phyloP scores from a whole-genome alignment of 768 basidiomycete species.

The Hydnomerulius pinastri region DNA sequence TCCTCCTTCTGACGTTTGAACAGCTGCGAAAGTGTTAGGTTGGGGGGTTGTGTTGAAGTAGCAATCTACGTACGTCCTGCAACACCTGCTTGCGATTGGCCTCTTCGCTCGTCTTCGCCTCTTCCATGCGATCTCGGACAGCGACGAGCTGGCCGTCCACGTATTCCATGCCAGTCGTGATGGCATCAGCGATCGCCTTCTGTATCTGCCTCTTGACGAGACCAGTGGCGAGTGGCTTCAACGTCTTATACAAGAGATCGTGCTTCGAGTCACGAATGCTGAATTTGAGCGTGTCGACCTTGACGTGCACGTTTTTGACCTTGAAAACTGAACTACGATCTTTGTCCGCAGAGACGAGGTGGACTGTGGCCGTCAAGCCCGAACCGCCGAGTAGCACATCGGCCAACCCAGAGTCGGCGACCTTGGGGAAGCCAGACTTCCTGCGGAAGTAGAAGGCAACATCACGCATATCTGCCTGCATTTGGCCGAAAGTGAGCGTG shows the following conservation, averaged over 20 bases:
- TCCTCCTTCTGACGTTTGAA: slow-evolving; percentile 63
- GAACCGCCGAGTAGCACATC: slow-evolving; percentile 84
- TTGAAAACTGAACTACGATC: slow-evolving; percentile 73
- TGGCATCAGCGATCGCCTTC: slow-evolving; percentile 62
- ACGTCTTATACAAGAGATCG: slow-evolving; percentile 82
- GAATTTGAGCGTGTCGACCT: slow-evolving; percentile 87
- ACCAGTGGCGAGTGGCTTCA: slow-evolving; percentile 76
- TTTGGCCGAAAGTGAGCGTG: slow-evolving; percentile 74
- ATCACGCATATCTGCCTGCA: slow-evolving; percentile 93
- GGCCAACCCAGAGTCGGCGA: slow-evolving; percentile 81
- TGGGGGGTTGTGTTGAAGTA: neutral
- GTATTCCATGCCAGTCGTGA: slow-evolving; percentile 82
- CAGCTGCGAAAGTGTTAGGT: slow-evolving; percentile 36
- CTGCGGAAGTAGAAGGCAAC: slow-evolving; percentile 89
- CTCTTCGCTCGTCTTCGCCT: slow-evolving; percentile 51
- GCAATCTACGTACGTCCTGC: slow-evolving; percentile 48
- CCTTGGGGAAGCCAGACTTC: slow-evolving; percentile 81
- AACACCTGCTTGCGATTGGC: slow-evolving; percentile 51
- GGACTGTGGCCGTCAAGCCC: slow-evolving; percentile 71
- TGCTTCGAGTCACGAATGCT: slow-evolving; percentile 91
- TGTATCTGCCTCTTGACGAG: slow-evolving; percentile 77
- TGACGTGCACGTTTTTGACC: slow-evolving; percentile 70
- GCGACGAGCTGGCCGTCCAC: slow-evolving; percentile 86
- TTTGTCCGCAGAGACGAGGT: slow-evolving; percentile 59
- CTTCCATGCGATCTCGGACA: slow-evolving; percentile 80